Conservation (phyloP, 345 rosid species). For the Cochlearia excelsa region DNA sequence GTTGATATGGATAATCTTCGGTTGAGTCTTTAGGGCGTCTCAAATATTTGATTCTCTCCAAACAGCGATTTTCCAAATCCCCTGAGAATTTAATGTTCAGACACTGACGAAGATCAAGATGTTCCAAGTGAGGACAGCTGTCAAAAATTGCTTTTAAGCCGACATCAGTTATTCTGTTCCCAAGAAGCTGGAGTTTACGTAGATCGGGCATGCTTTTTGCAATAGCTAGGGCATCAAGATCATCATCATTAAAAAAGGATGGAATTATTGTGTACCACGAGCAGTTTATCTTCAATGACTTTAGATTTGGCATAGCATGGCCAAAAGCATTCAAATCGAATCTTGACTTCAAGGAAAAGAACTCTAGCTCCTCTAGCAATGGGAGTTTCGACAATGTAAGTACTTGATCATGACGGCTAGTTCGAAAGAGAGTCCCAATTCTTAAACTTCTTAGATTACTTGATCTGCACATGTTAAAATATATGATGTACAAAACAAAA, state of each 20-base stretch:
- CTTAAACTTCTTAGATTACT: slow-evolving; percentile 44
- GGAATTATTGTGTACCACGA: slow-evolving; percentile 12
- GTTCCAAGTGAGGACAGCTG: slow-evolving; percentile 50
- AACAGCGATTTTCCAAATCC: slow-evolving; percentile 43
- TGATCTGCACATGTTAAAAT: slow-evolving; percentile 41
- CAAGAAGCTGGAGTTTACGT: slow-evolving; percentile 49
- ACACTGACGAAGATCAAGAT: slow-evolving; percentile 62
- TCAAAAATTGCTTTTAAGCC: slow-evolving; percentile 61
- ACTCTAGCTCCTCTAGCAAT: slow-evolving; percentile 51
- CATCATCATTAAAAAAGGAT: neutral
- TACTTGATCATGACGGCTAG: slow-evolving; percentile 38
- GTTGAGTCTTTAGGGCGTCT: slow-evolving; percentile 45
- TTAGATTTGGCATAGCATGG: slow-evolving; percentile 18
- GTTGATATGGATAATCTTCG: slow-evolving; percentile 37
- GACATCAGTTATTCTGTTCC: slow-evolving; percentile 48
- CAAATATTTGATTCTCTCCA: slow-evolving; percentile 40
- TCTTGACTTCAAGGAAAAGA: slow-evolving; percentile 23
- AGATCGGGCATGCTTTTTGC: slow-evolving; percentile 50
- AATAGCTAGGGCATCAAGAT: slow-evolving; percentile 51
- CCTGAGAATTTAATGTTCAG: slow-evolving; percentile 40
- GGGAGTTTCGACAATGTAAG: slow-evolving; percentile 42
- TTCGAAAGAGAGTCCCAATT: slow-evolving; percentile 31
- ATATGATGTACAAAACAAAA: neutral
- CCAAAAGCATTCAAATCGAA: slow-evolving; percentile 8
- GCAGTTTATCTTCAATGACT: slow-evolving; percentile 25